Percentiles rank a stretch among this genome's conserved stretches.
Conservation (phyloP, 768 basidiomycete species). For the Agaricus subrufescens region DNA sequence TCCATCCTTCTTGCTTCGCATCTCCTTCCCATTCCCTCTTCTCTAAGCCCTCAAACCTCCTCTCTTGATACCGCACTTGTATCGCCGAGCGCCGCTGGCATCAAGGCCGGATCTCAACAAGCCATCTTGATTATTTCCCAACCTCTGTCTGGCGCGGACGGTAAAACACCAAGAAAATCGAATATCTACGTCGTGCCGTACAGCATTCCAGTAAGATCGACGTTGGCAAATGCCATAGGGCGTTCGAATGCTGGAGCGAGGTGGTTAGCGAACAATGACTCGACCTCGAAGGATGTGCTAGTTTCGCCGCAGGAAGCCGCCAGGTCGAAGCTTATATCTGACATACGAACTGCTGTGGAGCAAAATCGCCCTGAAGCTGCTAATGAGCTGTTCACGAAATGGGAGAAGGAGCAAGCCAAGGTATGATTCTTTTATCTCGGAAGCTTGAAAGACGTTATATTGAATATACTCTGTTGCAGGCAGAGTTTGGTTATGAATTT, state of each 20-base stretch:
- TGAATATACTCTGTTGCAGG: background rate
- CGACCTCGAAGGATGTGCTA: background rate
- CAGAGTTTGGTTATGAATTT: conserved; percentile 39
- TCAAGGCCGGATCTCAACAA: conserved; percentile 29
- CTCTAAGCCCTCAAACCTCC: conserved; percentile 23
- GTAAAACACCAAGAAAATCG: conserved; percentile 26
- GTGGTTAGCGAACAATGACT: conserved; percentile 33
- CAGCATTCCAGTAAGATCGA: conserved; percentile 48
- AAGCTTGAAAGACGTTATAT: background rate
- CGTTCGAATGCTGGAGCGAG: conserved; percentile 31
- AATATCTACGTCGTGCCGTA: conserved; percentile 59
- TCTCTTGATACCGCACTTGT: conserved; percentile 18
- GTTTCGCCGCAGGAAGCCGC: conserved; percentile 13
- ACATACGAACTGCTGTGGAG: conserved; percentile 35
- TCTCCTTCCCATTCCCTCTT: conserved; percentile 43
- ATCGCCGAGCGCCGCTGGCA: conserved; percentile 12
- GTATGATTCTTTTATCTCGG: background rate
- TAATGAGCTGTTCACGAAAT: conserved; percentile 57
- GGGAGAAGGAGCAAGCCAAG: conserved; percentile 37
- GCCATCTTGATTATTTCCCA: conserved; percentile 46
- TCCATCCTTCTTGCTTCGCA: conserved; percentile 57
- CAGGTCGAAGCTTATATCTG: conserved; percentile 27
- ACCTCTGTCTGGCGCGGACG: conserved; percentile 15
- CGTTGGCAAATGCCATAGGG: conserved; percentile 60
- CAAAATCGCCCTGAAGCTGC: conserved; percentile 45